Base-by-base conservation (phyloP, 139 green algal genomes). In the Chlorella sp. region DNA sequence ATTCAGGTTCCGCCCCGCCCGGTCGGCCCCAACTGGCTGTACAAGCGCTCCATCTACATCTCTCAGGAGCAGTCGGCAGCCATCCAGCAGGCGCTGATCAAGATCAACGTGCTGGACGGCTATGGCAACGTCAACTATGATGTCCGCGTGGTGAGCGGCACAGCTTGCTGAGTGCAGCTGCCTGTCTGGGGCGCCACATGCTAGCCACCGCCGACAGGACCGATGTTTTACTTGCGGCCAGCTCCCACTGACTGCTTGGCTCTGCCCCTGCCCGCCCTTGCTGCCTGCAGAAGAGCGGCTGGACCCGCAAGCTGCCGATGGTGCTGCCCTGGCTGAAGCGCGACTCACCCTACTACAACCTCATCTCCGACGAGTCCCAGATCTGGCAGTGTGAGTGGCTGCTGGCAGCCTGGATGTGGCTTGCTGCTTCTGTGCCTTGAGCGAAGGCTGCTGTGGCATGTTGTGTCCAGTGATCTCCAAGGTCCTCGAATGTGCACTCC, bases 321-420 rank as follows among this genome's bases (percentile, higher is more conserved):
- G 23, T 41, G 13, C 60, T 82, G 76, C 76, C 76, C 36, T 82
- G 76, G 76, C 76, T 82, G 5, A 41, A 82, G 60, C 57, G 57
- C 57, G 41, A 2, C 57, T 13, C 12, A 13, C 60, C 60, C 36
- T 72, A 73, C 60, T 82, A 60, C 76, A 82, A 82, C 60, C 76
- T 82, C 1, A 73, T 82, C 28, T 82, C 76, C 1, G 76, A 82
- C 76, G 76, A 82, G 60, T 73, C 57, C 13, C 76, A 82, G 60
- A 73, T 82, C 76, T 82, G 76, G 76, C 76, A 82, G 60, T 34
- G 74, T 81, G 74, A 78, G 44, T 51, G 44, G 6, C 9, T 16
- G 9, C 44, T 51, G 44, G 9, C 44, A 16, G 44, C 44, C 7
- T 51, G 44, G 7, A 51, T 51, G 44, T n/a, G n/a, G n/a, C n/a